Evolutionary conservation across 257 asterid genomes (phyloP).

Genomic region (Sherardia arvensis): DNA sequence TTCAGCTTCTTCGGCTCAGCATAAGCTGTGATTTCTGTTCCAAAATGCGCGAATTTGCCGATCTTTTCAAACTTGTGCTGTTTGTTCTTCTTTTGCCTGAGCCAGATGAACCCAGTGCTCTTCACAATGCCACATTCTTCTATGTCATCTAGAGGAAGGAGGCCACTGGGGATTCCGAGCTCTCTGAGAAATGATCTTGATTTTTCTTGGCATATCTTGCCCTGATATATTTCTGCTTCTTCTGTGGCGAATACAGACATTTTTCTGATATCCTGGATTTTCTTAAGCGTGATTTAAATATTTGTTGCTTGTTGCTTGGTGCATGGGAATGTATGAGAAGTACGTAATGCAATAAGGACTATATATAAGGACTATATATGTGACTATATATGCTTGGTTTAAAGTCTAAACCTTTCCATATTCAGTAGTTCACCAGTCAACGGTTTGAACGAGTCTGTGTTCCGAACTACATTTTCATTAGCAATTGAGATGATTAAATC

Average conservation of each 20-base stretch:
- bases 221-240: conserved; percentile 48
- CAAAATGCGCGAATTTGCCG: conserved; percentile 34
- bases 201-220: conserved; percentile 47
- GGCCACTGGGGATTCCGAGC: conserved; percentile 45
- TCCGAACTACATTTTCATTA: no score
- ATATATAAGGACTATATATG: no score
- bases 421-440: no score
- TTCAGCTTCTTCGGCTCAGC: conserved; percentile 39
- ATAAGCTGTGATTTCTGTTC: conserved; percentile 48
- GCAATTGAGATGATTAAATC: no score
- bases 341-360: no score
- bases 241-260: conserved; percentile 46
- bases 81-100: conserved; percentile 40
- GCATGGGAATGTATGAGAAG: no score
- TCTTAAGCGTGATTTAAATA: no score
- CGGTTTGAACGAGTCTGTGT: no score
- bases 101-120: conserved; percentile 50
- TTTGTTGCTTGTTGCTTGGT: no score
- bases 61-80: conserved; percentile 54
- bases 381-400: no score
- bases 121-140: conserved; percentile 43
- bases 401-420: no score
- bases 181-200: conserved; percentile 41
- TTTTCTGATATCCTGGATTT: background rate
- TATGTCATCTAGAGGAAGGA: conserved; percentile 49